Evolutionary conservation across 257 asterid species (phyloP).

Genomic region (Plectranthus barbatus): DNA sequence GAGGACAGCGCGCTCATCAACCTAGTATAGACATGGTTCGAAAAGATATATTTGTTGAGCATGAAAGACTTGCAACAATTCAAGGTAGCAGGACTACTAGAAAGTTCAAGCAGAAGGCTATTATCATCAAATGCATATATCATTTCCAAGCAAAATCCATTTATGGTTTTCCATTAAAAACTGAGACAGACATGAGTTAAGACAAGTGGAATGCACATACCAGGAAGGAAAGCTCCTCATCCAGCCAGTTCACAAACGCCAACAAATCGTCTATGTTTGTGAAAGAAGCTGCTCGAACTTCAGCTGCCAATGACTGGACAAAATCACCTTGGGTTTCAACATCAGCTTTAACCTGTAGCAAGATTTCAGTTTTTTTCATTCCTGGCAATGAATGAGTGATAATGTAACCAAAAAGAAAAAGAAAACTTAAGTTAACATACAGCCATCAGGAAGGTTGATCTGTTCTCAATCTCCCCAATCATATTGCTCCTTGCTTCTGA

Average conservation of each 20-base stretch:
- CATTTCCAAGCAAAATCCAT: neutral
- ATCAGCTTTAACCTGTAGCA: conserved; percentile 90
- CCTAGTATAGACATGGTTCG: conserved; percentile 33
- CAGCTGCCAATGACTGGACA: conserved; percentile 79
- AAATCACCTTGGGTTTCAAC: conserved; percentile 97
- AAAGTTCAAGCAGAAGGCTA: no score
- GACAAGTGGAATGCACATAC: conserved; percentile 30
- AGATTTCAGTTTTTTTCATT: neutral
- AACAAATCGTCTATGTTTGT: conserved; percentile 63
- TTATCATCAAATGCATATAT: neutral
- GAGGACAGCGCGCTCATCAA: conserved; percentile 94
- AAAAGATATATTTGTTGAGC: neutral
- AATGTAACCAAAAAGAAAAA: neutral
- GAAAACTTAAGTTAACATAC: conserved; percentile 33
- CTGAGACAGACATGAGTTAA: neutral
- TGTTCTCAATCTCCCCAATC: conserved; percentile 96
- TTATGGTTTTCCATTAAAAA: neutral
- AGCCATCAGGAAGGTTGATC: conserved; percentile 84
- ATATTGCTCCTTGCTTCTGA: conserved; percentile 82
- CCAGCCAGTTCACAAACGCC: conserved; percentile 92
- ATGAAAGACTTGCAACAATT: neutral
- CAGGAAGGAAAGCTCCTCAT: conserved; percentile 85
- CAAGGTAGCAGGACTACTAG: neutral
- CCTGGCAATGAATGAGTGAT: conserved; percentile 9
- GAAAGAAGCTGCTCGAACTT: conserved; percentile 80